phyloP scores from a whole-genome alignment of 2,329 filamentous ascomycete species.

The Lachnellula cervina region DNA sequence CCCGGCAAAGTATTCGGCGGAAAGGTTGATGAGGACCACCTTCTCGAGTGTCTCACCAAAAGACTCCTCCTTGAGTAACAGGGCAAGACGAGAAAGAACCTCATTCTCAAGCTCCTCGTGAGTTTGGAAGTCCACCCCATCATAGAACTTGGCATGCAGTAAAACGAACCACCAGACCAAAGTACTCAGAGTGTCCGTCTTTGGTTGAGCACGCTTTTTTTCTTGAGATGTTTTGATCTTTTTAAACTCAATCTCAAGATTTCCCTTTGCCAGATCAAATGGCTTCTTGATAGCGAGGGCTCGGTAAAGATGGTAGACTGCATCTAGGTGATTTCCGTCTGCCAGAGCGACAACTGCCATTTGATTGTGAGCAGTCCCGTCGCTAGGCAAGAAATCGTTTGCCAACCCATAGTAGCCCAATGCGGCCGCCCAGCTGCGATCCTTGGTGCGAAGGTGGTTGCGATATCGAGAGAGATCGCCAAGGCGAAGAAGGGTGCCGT shows the following conservation, averaged over 20 bases:
- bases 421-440: conserved; percentile 70
- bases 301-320: conserved; percentile 86
- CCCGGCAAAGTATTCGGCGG: conserved; percentile 70
- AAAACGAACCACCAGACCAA: conserved; percentile 79
- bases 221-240: conserved; percentile 55
- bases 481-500: conserved; percentile 77
- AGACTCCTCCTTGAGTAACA: conserved; percentile 65
- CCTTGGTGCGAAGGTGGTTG: conserved; percentile 63
- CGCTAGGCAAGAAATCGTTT: conserved; percentile 69
- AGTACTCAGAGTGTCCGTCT: conserved; percentile 40
- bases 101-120: conserved; percentile 81
- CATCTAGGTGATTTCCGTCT: conserved; percentile 73
- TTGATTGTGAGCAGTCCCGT: conserved; percentile 83
- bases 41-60: conserved; percentile 66
- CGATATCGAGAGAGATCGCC: conserved; percentile 90
- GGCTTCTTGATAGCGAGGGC: conserved; percentile 70
- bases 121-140: conserved; percentile 67
- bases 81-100: conserved; percentile 71
- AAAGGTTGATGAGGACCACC: conserved; percentile 80
- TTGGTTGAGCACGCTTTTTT: conserved; percentile 32
- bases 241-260: conserved; percentile 75
- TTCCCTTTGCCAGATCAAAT: conserved; percentile 67
- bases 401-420: conserved; percentile 83
- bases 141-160: conserved; percentile 79
- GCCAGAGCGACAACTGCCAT: conserved; percentile 79